These are phyloP conservation scores for Hymenoscyphus infarciens DNA, from an alignment of 2,329 filamentous ascomycete species.

Conservation along the genomic window DNA sequence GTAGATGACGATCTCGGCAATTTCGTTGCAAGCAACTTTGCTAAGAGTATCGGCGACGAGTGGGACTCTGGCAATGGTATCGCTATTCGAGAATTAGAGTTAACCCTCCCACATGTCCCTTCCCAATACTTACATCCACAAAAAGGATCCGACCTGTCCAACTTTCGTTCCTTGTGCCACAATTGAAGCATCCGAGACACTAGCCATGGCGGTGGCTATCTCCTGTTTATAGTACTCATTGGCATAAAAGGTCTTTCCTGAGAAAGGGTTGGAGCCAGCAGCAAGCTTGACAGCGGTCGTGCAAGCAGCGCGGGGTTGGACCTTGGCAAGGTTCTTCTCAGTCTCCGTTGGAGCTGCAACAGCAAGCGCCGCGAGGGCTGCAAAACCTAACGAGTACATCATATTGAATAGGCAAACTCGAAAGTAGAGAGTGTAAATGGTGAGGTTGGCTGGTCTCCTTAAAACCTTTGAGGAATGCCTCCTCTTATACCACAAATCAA, in stretches of 20 bases:
- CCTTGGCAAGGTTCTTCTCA: slow-evolving; percentile 16
- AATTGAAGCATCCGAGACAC: slow-evolving; percentile 52
- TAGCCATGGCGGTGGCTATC: slow-evolving; percentile 49
- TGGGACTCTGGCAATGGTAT: slow-evolving; percentile 48
- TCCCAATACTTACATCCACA: slow-evolving; percentile 41
- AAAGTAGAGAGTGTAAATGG: slow-evolving; percentile 14
- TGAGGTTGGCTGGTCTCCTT: slow-evolving; percentile 14
- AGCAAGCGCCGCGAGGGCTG: slow-evolving; percentile 23
- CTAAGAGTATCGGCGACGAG: slow-evolving; percentile 44
- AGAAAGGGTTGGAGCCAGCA: slow-evolving; percentile 46
- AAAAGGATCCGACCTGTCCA: slow-evolving; percentile 46
- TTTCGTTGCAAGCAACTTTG: slow-evolving; percentile 45
- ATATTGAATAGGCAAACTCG: slow-evolving; percentile 18
- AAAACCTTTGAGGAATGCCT: slow-evolving; percentile 6
- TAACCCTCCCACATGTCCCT: not conserved
- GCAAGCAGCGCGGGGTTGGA: slow-evolving; percentile 19
- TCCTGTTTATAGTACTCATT: slow-evolving; percentile 55
- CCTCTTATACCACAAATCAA: slow-evolving; percentile 19
- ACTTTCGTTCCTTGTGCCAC: slow-evolving; percentile 33
- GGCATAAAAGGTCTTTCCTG: slow-evolving; percentile 48
- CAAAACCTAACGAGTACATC: slow-evolving; percentile 25
- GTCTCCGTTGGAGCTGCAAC: slow-evolving; percentile 23
- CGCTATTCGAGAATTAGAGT: slow-evolving; percentile 27
- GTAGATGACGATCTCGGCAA: slow-evolving; percentile 49
- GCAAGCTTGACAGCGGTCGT: slow-evolving; percentile 25